phyloP scores from a whole-genome alignment of 805 yeast genomes.

The Candida andamanensis region DNA sequence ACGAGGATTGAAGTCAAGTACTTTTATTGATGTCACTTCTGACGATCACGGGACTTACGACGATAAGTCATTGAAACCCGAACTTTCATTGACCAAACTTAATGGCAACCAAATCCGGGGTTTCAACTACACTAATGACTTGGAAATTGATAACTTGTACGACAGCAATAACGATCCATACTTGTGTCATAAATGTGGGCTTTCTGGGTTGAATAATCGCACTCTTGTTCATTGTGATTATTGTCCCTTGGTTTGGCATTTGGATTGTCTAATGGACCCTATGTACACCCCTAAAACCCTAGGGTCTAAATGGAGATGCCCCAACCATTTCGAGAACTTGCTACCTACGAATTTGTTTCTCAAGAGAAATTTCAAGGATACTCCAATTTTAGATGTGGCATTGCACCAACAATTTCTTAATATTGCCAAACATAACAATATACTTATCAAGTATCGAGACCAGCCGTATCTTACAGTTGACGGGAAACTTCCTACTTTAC shows the following conservation, averaged over 20 bases:
- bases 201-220: slow-evolving; percentile 56
- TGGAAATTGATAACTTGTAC: slow-evolving; percentile 58
- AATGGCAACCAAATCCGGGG: slow-evolving; percentile 33
- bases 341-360: slow-evolving; percentile 33
- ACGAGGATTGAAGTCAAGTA: slow-evolving; percentile 51
- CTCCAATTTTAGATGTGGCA: slow-evolving; percentile 49
- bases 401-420: slow-evolving; percentile 30
- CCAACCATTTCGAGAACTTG: slow-evolving; percentile 65
- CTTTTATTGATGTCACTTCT: slow-evolving; percentile 66
- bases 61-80: slow-evolving; percentile 45
- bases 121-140: slow-evolving; percentile 41
- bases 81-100: slow-evolving; percentile 35
- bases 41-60: slow-evolving; percentile 68
- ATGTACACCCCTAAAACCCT: slow-evolving; percentile 64
- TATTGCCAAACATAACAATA: slow-evolving; percentile 22
- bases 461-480: slow-evolving; percentile 25
- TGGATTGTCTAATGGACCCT: slow-evolving; percentile 81
- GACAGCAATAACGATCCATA: slow-evolving; percentile 66
- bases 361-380: slow-evolving; percentile 47
- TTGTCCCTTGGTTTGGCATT: slow-evolving; percentile 80
- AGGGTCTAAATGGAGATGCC: slow-evolving; percentile 87
- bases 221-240: slow-evolving; percentile 74
- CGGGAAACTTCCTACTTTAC: slow-evolving; percentile 17
- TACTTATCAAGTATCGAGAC: slow-evolving; percentile 28
- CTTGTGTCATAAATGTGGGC: slow-evolving; percentile 72